Conservation (phyloP, 345 rosid genomes). For the Eucalyptus cloeziana region DNA sequence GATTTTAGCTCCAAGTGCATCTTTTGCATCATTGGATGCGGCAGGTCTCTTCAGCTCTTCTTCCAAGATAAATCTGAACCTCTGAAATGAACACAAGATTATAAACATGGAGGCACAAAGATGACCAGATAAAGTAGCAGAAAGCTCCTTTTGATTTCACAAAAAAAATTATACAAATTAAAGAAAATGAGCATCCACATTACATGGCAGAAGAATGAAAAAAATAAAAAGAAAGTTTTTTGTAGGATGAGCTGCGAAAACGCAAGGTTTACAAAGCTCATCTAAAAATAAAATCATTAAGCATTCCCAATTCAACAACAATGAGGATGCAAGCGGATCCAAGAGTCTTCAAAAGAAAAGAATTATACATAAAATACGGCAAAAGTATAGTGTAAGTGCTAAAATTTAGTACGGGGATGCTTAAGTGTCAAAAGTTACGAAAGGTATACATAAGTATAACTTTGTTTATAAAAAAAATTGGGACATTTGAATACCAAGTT, state of each 20-base stretch:
- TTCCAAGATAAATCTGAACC: no score
- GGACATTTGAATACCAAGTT: no score
- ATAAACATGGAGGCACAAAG: no score
- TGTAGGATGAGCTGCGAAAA: neutral
- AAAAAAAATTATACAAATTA: neutral
- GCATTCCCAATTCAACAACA: neutral
- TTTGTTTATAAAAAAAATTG: no score
- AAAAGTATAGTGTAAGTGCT: no score
- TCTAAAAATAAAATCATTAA: neutral
- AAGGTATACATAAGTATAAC: accelerated
- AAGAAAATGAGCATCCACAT: neutral
- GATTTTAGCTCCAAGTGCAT: no score
- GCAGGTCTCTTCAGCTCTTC: no score
- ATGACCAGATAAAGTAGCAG: no score
- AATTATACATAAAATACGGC: neutral
- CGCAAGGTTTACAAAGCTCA: neutral
- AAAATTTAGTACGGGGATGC: accelerated
- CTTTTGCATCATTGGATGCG: no score
- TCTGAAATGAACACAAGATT: no score
- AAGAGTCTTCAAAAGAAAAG: neutral
- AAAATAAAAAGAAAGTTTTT: neutral
- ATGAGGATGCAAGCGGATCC: neutral
- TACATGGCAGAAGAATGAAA: neutral
- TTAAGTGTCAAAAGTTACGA: accelerated
- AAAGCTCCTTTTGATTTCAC: accelerated